Percentiles rank a stretch among this genome's conserved stretches.
Evolutionary conservation across 306 rosid genomes (phyloP).

Genomic region (Phaseolus lunatus): DNA sequence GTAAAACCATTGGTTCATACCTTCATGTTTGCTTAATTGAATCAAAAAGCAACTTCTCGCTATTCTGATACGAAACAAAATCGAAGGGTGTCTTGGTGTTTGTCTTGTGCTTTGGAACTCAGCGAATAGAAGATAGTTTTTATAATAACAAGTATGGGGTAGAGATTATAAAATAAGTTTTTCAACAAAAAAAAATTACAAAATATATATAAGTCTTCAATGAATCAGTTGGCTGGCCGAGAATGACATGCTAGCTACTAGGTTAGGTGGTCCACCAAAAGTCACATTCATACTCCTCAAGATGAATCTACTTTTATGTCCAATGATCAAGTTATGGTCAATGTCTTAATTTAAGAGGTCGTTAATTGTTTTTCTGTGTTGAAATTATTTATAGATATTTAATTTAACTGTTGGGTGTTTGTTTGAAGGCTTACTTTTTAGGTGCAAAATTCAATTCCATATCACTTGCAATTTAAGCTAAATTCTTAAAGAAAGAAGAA

Average conservation of each 20-base stretch:
- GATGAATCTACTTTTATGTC: background rate
- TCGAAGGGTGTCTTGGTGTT: background rate
- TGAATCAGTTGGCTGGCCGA: constrained; percentile 10
- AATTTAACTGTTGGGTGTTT: background rate
- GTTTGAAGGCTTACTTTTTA: too few relatives aligned
- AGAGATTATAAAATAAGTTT: too few relatives aligned
- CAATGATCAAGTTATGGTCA: background rate
- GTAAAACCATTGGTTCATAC: constrained; percentile 4
- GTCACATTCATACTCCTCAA: background rate
- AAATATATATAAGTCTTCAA: background rate
- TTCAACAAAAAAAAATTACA: too few relatives aligned
- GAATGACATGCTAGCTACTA: background rate
- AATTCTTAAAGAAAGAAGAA: too few relatives aligned
- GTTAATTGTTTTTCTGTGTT: background rate
- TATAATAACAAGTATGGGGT: background rate
- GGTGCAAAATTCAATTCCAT: too few relatives aligned
- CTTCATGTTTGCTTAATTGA: constrained; percentile 42
- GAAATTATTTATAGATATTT: background rate
- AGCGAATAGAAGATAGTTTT: background rate
- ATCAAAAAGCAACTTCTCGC: background rate
- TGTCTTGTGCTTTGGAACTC: constrained; percentile 33
- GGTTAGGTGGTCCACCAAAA: background rate
- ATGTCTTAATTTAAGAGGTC: background rate
- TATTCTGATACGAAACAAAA: constrained; percentile 19
- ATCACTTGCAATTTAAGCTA: too few relatives aligned